Evolutionary conservation across 2,329 filamentous ascomycete species (phyloP).

Genomic region (Fusarium nodosum): DNA sequence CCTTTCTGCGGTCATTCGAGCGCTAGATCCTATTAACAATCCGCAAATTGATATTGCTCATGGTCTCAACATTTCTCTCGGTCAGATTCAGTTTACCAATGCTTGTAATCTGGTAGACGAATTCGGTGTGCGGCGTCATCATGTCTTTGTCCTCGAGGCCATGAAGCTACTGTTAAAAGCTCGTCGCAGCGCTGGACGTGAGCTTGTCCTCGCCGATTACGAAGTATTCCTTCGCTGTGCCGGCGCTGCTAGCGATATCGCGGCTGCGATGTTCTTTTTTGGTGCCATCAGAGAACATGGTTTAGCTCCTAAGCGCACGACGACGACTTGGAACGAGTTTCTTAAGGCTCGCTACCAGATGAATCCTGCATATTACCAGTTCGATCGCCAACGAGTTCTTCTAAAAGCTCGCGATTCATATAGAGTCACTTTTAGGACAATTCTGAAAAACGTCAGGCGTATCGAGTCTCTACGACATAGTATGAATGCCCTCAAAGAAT

Average conservation of each 20-base stretch:
- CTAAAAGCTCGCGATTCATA: constrained; percentile 58
- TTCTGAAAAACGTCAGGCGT: constrained; percentile 39
- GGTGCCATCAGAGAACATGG: constrained; percentile 48
- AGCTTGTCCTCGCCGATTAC: constrained; percentile 59
- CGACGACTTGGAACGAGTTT: constrained; percentile 60
- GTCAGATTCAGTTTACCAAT: constrained; percentile 58
- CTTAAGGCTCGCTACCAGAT: constrained; percentile 63
- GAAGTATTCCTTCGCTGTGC: constrained; percentile 62
- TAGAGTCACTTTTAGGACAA: constrained; percentile 29
- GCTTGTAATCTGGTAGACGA: constrained; percentile 56
- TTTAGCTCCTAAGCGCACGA: constrained; percentile 51
- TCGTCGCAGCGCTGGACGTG: constrained; percentile 48
- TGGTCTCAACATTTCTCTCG: constrained; percentile 56
- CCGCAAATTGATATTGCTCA: constrained; percentile 63
- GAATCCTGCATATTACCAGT: constrained; percentile 62
- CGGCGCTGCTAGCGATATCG: constrained; percentile 59
- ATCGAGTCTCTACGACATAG: constrained; percentile 53
- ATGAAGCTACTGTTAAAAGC: constrained; percentile 54
- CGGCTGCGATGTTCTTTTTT: constrained; percentile 54
- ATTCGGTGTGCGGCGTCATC: constrained; percentile 61
- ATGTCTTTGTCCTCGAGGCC: constrained; percentile 55
- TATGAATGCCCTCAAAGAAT: constrained; percentile 45
- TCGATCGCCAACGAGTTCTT: constrained; percentile 58
- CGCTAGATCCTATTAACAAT: constrained; percentile 70
- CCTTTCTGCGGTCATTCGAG: constrained; percentile 74